Percentiles rank a stretch among this genome's conserved stretches.
These are phyloP conservation scores for Pseudopyricularia javanii DNA, from an alignment of 2,329 filamentous ascomycete species.

Conservation along the genomic window DNA sequence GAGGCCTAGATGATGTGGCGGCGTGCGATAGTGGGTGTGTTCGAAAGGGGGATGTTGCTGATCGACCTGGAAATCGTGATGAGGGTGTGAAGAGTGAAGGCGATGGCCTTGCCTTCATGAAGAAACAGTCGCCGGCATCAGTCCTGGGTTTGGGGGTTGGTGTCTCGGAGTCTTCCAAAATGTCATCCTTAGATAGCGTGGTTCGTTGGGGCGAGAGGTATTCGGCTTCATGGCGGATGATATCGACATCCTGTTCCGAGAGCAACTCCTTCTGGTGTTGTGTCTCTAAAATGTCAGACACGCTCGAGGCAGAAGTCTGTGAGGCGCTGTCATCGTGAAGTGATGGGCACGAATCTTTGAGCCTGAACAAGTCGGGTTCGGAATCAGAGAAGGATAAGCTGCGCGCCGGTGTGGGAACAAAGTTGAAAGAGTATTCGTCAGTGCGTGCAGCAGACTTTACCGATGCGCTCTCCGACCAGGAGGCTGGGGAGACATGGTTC, in stretches of 20 bases:
- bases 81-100: conserved; percentile 2
- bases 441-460: conserved; percentile 28
- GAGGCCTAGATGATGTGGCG: neutral
- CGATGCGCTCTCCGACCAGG: conserved; percentile 37
- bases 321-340: conserved; percentile 27
- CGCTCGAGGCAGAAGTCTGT: conserved; percentile 31
- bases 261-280: conserved; percentile 6
- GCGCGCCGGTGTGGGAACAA: conserved; percentile 27
- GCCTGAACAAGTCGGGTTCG: conserved; percentile 26
- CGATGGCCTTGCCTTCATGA: conserved; percentile 13
- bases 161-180: conserved; percentile 10
- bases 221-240: conserved; percentile 4
- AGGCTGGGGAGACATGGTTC: conserved; percentile 17
- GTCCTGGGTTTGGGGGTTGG: conserved; percentile 14
- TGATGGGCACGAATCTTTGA: conserved; percentile 13
- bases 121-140: conserved; percentile 6
- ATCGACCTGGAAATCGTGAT: conserved; percentile 14
- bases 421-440: conserved; percentile 20
- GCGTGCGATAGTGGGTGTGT: neutral
- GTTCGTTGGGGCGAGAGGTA: conserved; percentile 1
- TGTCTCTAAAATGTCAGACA: conserved; percentile 31
- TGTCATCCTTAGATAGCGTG: neutral
- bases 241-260: conserved; percentile 3
- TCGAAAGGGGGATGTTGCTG: conserved; percentile 8
- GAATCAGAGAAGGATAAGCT: conserved; percentile 40